Evolutionary conservation across 495 filamentous ascomycete species (phyloP).

Genomic region (Tuber brumale): DNA sequence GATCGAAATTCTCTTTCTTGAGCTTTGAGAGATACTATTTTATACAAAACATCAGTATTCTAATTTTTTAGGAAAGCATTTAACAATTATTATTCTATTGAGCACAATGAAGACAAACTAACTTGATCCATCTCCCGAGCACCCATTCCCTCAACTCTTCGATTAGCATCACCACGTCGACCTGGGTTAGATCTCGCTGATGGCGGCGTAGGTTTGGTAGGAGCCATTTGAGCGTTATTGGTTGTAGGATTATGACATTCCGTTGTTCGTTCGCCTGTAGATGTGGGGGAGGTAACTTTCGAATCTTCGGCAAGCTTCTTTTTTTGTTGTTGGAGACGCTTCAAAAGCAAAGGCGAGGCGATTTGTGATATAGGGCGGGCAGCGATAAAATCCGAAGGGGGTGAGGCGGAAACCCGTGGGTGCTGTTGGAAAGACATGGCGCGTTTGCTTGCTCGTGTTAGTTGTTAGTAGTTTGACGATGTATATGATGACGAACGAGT

Average conservation of each 20-base stretch:
- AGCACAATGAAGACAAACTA: constrained; percentile 10
- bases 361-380: constrained; percentile 3
- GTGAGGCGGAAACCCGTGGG: background rate
- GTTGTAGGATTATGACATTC: background rate
- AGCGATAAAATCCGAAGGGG: background rate
- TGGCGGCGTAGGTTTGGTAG: background rate
- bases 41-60: constrained; percentile 12
- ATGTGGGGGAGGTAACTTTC: background rate
- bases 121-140: constrained; percentile 33
- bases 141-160: constrained; percentile 32
- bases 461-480: background rate
- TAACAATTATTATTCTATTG: background rate
- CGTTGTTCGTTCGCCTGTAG: background rate
- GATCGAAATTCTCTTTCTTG: constrained; percentile 81
- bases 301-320: constrained; percentile 24
- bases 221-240: background rate
- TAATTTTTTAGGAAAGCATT: background rate
- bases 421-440: constrained; percentile 1
- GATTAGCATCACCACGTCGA: constrained; percentile 13
- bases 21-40: constrained; percentile 50
- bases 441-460: background rate
- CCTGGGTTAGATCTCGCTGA: constrained; percentile 13
- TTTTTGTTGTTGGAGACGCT: constrained; percentile 36
- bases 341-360: constrained; percentile 29
- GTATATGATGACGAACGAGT: background rate